Conservation (phyloP, 2,329 filamentous ascomycete genomes). For the Dothiorella sarmentorum region DNA sequence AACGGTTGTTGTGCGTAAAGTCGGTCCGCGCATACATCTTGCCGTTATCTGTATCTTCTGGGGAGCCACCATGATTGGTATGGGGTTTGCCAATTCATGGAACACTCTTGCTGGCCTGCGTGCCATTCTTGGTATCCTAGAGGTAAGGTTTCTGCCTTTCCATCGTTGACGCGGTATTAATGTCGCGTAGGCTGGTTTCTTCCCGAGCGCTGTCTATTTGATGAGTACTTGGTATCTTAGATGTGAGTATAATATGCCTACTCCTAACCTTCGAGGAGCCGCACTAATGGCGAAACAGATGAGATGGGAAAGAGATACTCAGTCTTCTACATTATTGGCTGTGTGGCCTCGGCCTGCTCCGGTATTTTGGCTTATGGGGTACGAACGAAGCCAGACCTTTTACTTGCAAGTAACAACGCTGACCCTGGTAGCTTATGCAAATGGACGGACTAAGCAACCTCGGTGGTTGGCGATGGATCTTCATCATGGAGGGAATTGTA, state of each 20-base stretch:
- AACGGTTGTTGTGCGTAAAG: slow-evolving; percentile 39
- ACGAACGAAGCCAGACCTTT: slow-evolving; percentile 29
- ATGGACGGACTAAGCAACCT: slow-evolving; percentile 53
- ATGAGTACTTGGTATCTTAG: slow-evolving; percentile 44
- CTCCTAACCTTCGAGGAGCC: neutral
- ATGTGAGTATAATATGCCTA: slow-evolving; percentile 32
- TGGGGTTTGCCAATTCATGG: slow-evolving; percentile 40
- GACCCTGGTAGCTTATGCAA: slow-evolving; percentile 52
- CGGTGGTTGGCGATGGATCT: slow-evolving; percentile 46
- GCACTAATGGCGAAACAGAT: slow-evolving; percentile 27
- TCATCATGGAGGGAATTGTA: slow-evolving; percentile 41
- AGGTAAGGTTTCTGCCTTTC: neutral
- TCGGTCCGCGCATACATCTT: slow-evolving; percentile 39
- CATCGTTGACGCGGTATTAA: neutral
- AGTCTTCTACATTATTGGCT: slow-evolving; percentile 66
- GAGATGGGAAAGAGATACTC: slow-evolving; percentile 69
- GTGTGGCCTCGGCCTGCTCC: slow-evolving; percentile 61
- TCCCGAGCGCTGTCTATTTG: slow-evolving; percentile 45
- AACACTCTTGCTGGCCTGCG: slow-evolving; percentile 35
- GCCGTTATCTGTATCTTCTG: slow-evolving; percentile 36
- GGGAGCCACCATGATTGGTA: slow-evolving; percentile 45
- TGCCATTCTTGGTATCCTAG: slow-evolving; percentile 35
- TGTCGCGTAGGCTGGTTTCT: slow-evolving; percentile 32
- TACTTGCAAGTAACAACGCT: neutral
- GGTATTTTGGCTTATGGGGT: slow-evolving; percentile 66